These are phyloP conservation scores for Staphylotrichum tortipilum DNA, from an alignment of 495 filamentous ascomycete genomes.

Conservation along the genomic window DNA sequence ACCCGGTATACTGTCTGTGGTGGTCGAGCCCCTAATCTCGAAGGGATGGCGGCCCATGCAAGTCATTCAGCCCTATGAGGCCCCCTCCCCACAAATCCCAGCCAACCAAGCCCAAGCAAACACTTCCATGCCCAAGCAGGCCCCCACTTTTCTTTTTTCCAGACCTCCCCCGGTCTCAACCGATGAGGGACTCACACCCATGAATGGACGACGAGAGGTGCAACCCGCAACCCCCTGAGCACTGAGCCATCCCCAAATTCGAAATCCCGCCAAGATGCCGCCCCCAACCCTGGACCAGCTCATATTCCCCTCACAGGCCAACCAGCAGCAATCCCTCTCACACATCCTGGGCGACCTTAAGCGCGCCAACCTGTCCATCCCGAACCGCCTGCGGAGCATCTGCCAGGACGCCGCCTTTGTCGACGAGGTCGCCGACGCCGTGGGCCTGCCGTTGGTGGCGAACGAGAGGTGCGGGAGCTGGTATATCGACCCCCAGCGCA, in stretches of 20 bases:
- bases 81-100: background rate
- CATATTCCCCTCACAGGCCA: constrained; percentile 43
- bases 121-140: too few species aligned
- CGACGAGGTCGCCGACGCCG: constrained; percentile 39
- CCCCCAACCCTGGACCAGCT: constrained; percentile 30
- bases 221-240: background rate
- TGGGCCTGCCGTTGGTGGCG: constrained; percentile 69
- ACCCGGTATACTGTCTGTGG: too few species aligned
- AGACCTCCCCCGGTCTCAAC: too few species aligned
- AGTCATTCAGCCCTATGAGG: constrained; percentile 7
- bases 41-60: too few species aligned
- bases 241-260: background rate
- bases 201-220: too few species aligned
- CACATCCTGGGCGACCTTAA: constrained; percentile 51
- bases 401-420: constrained; percentile 61
- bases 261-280: constrained; percentile 9
- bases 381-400: constrained; percentile 72
- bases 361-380: constrained; percentile 64
- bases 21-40: too few species aligned
- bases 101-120: background rate
- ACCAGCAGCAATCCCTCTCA: constrained; percentile 48
- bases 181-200: too few species aligned
- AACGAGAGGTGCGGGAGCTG: constrained; percentile 94
- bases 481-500: constrained; percentile 68
- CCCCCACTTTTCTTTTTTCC: too few species aligned